Conservation (phyloP, 108 stramenopile species). For the Nitzschia inconspicua region DNA sequence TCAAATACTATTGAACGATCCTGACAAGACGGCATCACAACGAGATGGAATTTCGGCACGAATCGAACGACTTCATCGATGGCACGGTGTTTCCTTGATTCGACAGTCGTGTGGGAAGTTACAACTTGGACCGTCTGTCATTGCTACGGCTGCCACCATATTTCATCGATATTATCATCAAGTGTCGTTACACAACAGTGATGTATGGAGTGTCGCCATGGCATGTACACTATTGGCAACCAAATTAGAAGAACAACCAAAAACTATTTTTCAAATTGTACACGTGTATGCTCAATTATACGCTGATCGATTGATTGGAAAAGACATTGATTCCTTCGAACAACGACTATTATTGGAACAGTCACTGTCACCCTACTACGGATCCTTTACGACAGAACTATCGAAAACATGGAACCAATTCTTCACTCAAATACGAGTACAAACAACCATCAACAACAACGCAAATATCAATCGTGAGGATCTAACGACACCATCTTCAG, state of each 20-base stretch:
- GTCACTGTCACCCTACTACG: not conserved
- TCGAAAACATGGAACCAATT: not conserved
- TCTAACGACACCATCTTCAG: too few relatives aligned
- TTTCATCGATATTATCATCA: slow-evolving; percentile 76
- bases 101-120: slow-evolving; percentile 19
- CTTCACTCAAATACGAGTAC: not conserved
- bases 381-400: not conserved
- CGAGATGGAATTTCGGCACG: slow-evolving; percentile 29
- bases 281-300: slow-evolving; percentile 59
- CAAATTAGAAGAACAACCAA: slow-evolving; percentile 70
- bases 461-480: too few relatives aligned
- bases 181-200: slow-evolving; percentile 39
- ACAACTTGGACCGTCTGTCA: slow-evolving; percentile 29
- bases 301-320: slow-evolving; percentile 46
- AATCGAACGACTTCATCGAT: slow-evolving; percentile 69
- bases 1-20: slow-evolving; percentile 14
- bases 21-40: slow-evolving; percentile 29
- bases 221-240: slow-evolving; percentile 55
- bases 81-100: slow-evolving; percentile 73
- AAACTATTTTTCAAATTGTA: slow-evolving; percentile 39
- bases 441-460: not conserved
- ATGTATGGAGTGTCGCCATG: slow-evolving; percentile 76
- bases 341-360: not conserved
- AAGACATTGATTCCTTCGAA: too few relatives aligned
- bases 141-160: slow-evolving; percentile 47